A percentile compares a stretch with the other conserved stretches of the same genome.
Conservation (phyloP, 371 early-diverging fungal genomes). For the Rhizopus arrhizus region DNA sequence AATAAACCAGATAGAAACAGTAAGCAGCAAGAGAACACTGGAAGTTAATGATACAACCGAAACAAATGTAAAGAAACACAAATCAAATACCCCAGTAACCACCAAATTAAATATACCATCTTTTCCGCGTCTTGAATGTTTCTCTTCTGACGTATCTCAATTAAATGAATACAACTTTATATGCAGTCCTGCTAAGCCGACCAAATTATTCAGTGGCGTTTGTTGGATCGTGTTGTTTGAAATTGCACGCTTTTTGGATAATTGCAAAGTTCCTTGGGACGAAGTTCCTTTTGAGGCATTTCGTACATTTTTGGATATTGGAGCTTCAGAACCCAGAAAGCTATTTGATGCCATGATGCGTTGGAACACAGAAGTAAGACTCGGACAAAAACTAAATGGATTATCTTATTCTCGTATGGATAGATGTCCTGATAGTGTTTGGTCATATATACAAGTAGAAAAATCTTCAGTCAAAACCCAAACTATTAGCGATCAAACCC, state of each 20-base stretch:
- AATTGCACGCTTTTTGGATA: slow-evolving; percentile 35
- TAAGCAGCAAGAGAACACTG: neutral
- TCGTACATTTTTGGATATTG: slow-evolving; percentile 27
- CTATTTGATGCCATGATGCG: slow-evolving; percentile 35
- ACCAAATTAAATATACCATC: slow-evolving; percentile 13
- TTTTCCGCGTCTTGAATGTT: slow-evolving; percentile 21
- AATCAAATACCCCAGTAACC: neutral
- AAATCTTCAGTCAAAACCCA: slow-evolving; percentile 1
- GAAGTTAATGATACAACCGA: neutral
- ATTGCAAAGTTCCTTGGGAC: slow-evolving; percentile 23
- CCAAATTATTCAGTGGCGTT: slow-evolving; percentile 17
- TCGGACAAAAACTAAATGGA: slow-evolving; percentile 14
- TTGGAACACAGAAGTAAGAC: slow-evolving; percentile 33
- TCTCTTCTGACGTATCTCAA: slow-evolving; percentile 1
- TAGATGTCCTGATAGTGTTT: slow-evolving; percentile 38
- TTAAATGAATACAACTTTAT: slow-evolving; percentile 2
- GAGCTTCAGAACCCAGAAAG: slow-evolving; percentile 22
- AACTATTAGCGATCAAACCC: neutral
- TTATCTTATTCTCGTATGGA: slow-evolving; percentile 31
- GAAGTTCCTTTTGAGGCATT: slow-evolving; percentile 33
- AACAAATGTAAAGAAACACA: neutral
- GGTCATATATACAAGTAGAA: slow-evolving; percentile 23
- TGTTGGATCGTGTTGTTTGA: slow-evolving; percentile 38
- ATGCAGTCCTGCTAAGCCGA: slow-evolving; percentile 14
- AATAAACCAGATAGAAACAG: neutral